Conservation (phyloP, 129 eudicot genomes). For the Solidago caesia region DNA sequence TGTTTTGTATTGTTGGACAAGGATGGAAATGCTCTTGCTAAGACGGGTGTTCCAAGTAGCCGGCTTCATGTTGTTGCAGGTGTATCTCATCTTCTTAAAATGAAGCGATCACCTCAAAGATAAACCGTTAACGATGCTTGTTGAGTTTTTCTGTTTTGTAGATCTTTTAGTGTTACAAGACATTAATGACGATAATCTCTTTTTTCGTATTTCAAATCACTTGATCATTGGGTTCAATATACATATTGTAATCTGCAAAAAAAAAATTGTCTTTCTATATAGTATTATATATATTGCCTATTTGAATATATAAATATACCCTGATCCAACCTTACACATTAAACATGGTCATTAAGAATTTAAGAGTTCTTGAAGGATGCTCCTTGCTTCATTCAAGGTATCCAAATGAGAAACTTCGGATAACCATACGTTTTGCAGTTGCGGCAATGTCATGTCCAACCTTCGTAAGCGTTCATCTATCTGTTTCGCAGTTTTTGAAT, state of each 20-base stretch:
- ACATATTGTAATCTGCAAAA: background rate
- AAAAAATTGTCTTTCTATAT: constrained; percentile 1
- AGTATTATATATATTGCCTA: background rate
- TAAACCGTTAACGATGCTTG: background rate
- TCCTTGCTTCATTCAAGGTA: constrained; percentile 55
- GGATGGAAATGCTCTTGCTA: constrained; percentile 81
- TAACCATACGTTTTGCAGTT: constrained; percentile 63
- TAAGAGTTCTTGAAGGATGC: constrained; percentile 44
- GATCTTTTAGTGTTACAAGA: background rate
- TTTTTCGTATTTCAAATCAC: background rate
- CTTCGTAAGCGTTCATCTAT: constrained; percentile 42
- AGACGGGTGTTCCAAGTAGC: constrained; percentile 85
- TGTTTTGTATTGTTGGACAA: constrained; percentile 87
- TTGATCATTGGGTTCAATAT: background rate
- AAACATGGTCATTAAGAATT: constrained; percentile 10
- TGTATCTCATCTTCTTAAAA: constrained; percentile 83
- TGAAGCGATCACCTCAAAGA: constrained; percentile 42
- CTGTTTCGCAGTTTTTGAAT: constrained; percentile 26
- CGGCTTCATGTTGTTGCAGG: constrained; percentile 91
- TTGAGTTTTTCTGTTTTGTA: constrained; percentile 11
- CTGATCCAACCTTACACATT: background rate
- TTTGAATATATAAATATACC: background rate
- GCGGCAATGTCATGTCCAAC: constrained; percentile 49
- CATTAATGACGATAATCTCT: background rate
- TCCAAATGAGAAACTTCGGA: constrained; percentile 51